Evolutionary conservation across 1,284 basidiomycete species (phyloP).

Genomic region (Kwoniella shivajii): DNA sequence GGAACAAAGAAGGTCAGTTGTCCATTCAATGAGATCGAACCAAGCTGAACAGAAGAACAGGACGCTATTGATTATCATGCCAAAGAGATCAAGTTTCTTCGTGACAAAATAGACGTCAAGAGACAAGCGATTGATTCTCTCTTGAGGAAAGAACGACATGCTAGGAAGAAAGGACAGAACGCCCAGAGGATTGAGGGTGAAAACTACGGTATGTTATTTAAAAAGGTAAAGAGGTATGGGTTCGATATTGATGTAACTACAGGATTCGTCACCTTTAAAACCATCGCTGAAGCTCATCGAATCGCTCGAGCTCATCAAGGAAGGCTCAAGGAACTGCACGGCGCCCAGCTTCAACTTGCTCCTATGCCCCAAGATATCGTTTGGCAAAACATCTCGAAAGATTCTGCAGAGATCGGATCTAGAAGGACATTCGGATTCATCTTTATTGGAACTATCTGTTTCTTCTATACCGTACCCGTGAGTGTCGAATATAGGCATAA

Average conservation of each 20-base stretch:
- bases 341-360: constrained; percentile 46
- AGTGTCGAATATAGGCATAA: constrained; percentile 64
- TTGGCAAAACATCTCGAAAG: constrained; percentile 82
- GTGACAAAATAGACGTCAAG: constrained; percentile 77
- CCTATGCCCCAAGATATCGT: constrained; percentile 59
- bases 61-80: constrained; percentile 85
- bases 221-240: background rate
- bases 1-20: constrained; percentile 63
- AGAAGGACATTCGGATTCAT: constrained; percentile 74
- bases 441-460: constrained; percentile 73
- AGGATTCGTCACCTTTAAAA: constrained; percentile 87
- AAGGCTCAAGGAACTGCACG: constrained; percentile 47
- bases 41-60: constrained; percentile 16
- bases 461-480: constrained; percentile 85
- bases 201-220: constrained; percentile 65
- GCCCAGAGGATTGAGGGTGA: constrained; percentile 60
- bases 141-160: constrained; percentile 45
- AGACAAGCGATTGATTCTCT: constrained; percentile 69
- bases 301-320: constrained; percentile 52
- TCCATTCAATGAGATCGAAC: too few relatives aligned
- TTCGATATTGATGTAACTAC: too few relatives aligned
- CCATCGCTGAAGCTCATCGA: constrained; percentile 76
- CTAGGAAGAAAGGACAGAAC: constrained; percentile 39
- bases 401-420: constrained; percentile 65
- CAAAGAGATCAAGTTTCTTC: constrained; percentile 61